Evolutionary conservation across 2,329 filamentous ascomycete species (phyloP).

Genomic region (Stylonectria norvegica): DNA sequence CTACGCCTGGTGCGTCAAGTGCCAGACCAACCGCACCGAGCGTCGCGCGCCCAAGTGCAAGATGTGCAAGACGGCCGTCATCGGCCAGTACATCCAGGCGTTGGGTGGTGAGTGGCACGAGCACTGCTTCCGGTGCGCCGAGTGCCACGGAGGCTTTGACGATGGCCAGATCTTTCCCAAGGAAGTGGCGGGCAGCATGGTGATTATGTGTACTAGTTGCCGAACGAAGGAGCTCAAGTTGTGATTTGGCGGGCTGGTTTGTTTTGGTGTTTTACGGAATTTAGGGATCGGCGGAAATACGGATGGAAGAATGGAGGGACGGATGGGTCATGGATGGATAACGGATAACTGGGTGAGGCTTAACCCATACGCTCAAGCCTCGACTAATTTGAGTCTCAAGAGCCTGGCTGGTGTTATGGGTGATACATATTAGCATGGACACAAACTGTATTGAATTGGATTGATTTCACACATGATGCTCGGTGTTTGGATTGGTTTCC

Average conservation of each 20-base stretch:
- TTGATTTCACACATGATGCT: no score
- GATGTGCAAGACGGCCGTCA: slow-evolving; percentile 78
- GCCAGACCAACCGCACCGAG: slow-evolving; percentile 89
- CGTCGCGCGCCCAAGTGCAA: slow-evolving; percentile 83
- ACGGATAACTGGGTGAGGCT: no score
- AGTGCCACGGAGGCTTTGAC: slow-evolving; percentile 57
- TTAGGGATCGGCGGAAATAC: slow-evolving; percentile 10
- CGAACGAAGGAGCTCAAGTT: slow-evolving; percentile 58
- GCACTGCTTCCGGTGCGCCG: slow-evolving; percentile 78
- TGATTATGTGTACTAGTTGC: slow-evolving; percentile 60
- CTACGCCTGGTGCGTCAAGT: slow-evolving; percentile 93
- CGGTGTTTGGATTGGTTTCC: slow-evolving; percentile 10
- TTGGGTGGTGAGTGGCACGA: slow-evolving; percentile 93
- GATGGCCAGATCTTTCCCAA: slow-evolving; percentile 65
- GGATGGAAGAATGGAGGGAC: no score
- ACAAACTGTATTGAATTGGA: no score
- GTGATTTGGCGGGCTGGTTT: slow-evolving; percentile 24
- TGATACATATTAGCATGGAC: no score
- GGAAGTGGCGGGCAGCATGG: slow-evolving; percentile 45
- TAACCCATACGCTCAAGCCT: no score
- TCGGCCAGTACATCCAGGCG: slow-evolving; percentile 86
- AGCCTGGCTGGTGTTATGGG: no score
- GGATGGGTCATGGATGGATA: not conserved
- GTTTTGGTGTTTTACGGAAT: slow-evolving; percentile 11
- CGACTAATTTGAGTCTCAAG: no score